Conservation (phyloP, 179 eudicot species). For the Carnegiea gigantea region DNA sequence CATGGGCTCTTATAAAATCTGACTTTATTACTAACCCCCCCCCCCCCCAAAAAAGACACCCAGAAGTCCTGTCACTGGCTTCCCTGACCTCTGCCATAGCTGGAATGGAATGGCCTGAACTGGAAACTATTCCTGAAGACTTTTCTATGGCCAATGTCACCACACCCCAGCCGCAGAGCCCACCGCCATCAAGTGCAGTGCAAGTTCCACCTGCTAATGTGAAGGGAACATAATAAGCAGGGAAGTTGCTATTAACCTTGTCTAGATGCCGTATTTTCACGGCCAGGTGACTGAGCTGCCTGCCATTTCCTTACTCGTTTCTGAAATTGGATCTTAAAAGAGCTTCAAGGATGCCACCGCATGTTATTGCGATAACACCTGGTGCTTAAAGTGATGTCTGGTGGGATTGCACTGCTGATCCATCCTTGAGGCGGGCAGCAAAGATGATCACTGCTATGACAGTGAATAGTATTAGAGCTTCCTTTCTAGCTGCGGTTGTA, state of each 20-base stretch:
- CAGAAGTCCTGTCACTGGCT: not conserved
- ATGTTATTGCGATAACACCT: not conserved
- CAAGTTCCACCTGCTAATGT: conserved; percentile 38
- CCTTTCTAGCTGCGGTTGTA: conserved; percentile 18
- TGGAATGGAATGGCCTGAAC: conserved; percentile 60
- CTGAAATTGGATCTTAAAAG: conserved; percentile 2
- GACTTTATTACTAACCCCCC: not conserved
- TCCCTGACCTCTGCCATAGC: conserved; percentile 47
- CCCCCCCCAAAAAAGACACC: not conserved
- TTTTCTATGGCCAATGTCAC: conserved; percentile 35
- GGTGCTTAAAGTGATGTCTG: conserved; percentile 18
- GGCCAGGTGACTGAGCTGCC: conserved; percentile 6
- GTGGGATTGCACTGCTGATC: conserved; percentile 22
- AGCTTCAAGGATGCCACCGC: conserved; percentile 13
- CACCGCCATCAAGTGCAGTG: conserved; percentile 42
- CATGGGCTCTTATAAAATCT: not conserved
- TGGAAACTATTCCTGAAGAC: conserved; percentile 52
- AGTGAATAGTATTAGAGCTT: not conserved
- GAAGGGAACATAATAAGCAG: conserved; percentile 32
- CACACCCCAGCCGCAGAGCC: conserved; percentile 56
- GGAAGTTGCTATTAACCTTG: not conserved
- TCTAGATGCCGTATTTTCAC: conserved; percentile 4
- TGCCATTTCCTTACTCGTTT: not conserved
- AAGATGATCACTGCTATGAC: conserved; percentile 8
- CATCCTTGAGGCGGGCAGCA: conserved; percentile 23